Conservation (phyloP, 148 eudicot genomes). For the Hydrangea macrophylla region DNA sequence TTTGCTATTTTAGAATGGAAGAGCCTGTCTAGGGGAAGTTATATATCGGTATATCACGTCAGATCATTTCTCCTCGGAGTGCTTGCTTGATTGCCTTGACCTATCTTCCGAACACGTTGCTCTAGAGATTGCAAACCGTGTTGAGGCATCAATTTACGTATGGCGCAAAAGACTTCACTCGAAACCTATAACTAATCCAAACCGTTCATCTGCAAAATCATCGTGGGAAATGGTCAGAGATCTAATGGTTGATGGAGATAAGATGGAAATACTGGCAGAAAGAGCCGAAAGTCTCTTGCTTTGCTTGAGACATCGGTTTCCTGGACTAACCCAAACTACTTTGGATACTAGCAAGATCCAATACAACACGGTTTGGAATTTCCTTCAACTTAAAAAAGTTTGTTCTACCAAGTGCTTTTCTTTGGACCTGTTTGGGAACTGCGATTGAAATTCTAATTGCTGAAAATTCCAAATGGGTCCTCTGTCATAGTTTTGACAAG, state of each 20-base stretch:
- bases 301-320: constrained; percentile 71
- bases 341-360: constrained; percentile 81
- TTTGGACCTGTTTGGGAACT: no score
- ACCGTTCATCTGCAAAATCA: constrained; percentile 56
- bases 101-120: constrained; percentile 66
- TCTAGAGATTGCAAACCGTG: constrained; percentile 76
- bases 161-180: constrained; percentile 50
- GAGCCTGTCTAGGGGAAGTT: constrained; percentile 71
- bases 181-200: constrained; percentile 41
- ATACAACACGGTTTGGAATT: constrained; percentile 59
- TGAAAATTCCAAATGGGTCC: no score
- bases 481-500: not conserved
- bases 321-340: constrained; percentile 75
- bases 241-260: constrained; percentile 67
- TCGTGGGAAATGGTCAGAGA: constrained; percentile 85
- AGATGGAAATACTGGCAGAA: constrained; percentile 60
- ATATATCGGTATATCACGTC: constrained; percentile 69
- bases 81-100: constrained; percentile 70
- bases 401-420: no score
- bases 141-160: constrained; percentile 76
- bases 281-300: constrained; percentile 72
- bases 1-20: constrained; percentile 48
- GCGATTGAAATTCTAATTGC: no score
- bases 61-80: constrained; percentile 68
- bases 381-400: not conserved